Evolutionary conservation across 208 protist genomes (phyloP).

Genomic region (Trypanosoma rangeli): DNA sequence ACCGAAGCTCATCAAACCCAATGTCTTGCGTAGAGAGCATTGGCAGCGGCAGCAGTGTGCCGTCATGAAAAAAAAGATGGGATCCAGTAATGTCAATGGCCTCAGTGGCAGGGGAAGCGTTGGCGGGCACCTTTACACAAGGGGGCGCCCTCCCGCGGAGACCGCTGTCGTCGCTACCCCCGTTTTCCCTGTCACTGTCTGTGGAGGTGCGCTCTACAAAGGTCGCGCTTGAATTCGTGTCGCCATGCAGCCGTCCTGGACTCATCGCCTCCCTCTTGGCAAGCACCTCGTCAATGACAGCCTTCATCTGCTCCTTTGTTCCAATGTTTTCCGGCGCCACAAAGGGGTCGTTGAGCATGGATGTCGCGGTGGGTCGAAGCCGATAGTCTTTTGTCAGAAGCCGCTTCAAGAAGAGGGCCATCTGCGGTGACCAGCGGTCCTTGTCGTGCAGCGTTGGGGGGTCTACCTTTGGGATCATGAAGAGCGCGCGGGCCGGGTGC

Average conservation of each 20-base stretch:
- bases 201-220: conserved; percentile 43
- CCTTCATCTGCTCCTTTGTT: conserved; percentile 61
- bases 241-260: conserved; percentile 32
- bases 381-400: conserved; percentile 81
- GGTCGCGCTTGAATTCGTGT: conserved; percentile 46
- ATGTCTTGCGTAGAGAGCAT: conserved; percentile 70
- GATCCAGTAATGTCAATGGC: conserved; percentile 13
- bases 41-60: conserved; percentile 47
- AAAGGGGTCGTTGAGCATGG: conserved; percentile 86
- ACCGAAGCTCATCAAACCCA: conserved; percentile 62
- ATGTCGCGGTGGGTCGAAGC: conserved; percentile 56
- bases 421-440: conserved; percentile 87
- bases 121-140: conserved; percentile 13
- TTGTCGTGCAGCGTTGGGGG: conserved; percentile 78
- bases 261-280: conserved; percentile 42
- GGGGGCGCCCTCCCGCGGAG: not conserved
- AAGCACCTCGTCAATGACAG: conserved; percentile 58
- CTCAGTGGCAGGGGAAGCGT: conserved; percentile 10
- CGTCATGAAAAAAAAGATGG: conserved; percentile 33
- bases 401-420: conserved; percentile 80
- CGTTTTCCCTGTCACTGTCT: conserved; percentile 16
- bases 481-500: conserved; percentile 75
- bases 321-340: conserved; percentile 53
- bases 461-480: conserved; percentile 72
- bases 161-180: conserved; percentile 8